phyloP scores from a whole-genome alignment of 805 yeast species.

The Pichia eremophila region DNA sequence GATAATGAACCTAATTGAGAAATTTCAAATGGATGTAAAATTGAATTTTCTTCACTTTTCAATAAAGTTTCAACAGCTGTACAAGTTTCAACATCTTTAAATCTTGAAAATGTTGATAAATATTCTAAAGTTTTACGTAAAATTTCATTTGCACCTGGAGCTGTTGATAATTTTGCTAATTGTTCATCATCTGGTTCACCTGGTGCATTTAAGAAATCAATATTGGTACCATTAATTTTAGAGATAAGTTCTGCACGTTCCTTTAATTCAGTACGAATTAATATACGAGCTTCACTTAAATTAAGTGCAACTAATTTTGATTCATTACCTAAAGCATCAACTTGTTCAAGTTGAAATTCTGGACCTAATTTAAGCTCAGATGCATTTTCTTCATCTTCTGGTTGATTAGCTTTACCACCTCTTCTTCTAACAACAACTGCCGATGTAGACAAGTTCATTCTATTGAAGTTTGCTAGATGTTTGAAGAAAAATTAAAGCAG shows the following conservation, averaged over 20 bases:
- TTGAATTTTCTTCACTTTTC: constrained; percentile 60
- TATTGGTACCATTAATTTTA: constrained; percentile 27
- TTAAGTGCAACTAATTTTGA: constrained; percentile 77
- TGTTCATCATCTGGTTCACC: constrained; percentile 37
- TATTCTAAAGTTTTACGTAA: constrained; percentile 87
- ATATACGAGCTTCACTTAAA: constrained; percentile 79
- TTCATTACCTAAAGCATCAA: constrained; percentile 70
- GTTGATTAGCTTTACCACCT: constrained; percentile 45
- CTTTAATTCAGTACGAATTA: constrained; percentile 82
- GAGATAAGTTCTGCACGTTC: constrained; percentile 53
- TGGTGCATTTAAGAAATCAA: constrained; percentile 18
- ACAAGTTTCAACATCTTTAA: constrained; percentile 85
- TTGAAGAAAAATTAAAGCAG: too few species aligned
- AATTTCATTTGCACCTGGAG: constrained; percentile 77
- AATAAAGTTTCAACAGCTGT: constrained; percentile 86
- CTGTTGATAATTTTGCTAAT: constrained; percentile 41
- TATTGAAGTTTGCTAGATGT: not conserved
- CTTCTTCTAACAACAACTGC: constrained; percentile 81
- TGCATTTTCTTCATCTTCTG: constrained; percentile 89
- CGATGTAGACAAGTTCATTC: constrained; percentile 83
- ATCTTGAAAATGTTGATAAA: constrained; percentile 76
- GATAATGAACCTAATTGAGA: constrained; percentile 82
- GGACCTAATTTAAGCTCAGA: constrained; percentile 82
- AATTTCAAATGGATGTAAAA: constrained; percentile 88
- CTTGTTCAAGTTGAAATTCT: constrained; percentile 76